Evolutionary conservation across 2,329 filamentous ascomycete genomes (phyloP).

Genomic region (Aspergillus terreus): DNA sequence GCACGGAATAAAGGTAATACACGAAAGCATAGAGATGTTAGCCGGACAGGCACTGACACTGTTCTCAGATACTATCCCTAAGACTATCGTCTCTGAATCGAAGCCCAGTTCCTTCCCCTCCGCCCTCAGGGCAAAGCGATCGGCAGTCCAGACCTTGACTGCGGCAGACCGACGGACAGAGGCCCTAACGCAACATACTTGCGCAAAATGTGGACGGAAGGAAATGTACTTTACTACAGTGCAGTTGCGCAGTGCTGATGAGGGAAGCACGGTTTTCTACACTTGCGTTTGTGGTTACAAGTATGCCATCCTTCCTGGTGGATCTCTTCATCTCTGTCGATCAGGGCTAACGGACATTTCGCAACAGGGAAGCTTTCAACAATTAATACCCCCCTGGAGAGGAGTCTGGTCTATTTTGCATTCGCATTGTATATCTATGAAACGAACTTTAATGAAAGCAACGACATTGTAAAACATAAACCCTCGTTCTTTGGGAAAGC

Average conservation of each 20-base stretch:
- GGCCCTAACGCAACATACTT: constrained; percentile 65
- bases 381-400: constrained; percentile 24
- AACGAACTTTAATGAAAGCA: constrained; percentile 16
- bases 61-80: constrained; percentile 65
- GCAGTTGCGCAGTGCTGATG: constrained; percentile 87
- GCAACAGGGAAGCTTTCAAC: constrained; percentile 32
- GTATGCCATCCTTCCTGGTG: constrained; percentile 48
- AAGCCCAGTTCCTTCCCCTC: constrained; percentile 90
- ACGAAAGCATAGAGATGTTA: background rate
- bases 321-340: background rate
- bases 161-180: constrained; percentile 73
- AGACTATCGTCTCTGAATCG: constrained; percentile 75
- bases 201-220: constrained; percentile 73
- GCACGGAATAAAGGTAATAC: constrained; percentile 72
- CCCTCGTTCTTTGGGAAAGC: background rate
- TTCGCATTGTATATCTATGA: constrained; percentile 23
- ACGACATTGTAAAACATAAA: constrained; percentile 12
- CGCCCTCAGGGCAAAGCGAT: constrained; percentile 76
- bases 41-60: constrained; percentile 10
- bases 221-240: constrained; percentile 82
- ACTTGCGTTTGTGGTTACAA: constrained; percentile 82
- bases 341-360: constrained; percentile 15
- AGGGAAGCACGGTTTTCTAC: constrained; percentile 91
- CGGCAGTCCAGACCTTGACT: constrained; percentile 78
- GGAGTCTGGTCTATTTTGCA: constrained; percentile 15